Evolutionary conservation across 257 asterid genomes (phyloP), one percentile per base, ranked within the genome.

Genomic region (Plantago major): DNA sequence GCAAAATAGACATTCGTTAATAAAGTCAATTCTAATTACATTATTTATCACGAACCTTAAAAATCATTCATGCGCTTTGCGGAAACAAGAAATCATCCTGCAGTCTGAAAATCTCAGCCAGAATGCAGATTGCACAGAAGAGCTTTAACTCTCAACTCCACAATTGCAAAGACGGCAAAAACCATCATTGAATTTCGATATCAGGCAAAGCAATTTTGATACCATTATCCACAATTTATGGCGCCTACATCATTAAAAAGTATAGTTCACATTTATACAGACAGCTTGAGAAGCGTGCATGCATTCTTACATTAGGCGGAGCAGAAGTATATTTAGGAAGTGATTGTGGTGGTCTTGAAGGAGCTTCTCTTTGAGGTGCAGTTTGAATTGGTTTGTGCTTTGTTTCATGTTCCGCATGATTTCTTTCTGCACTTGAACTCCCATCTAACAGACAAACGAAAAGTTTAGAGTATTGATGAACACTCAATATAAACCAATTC

Each of bases 371-470:
- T 46, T 84, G 78, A 60, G 75, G 65, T 47, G 79, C 67, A 38
- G 88, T 69, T 49, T 66, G 85, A 58, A 77, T 68, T n/a, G 84
- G 80, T 72, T 73, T 93, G 5, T 87, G 68, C 82, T 82, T 93
- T 46, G 77, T 59, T 58, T 83, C 95, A 51, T 77, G 70, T 60
- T 86, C 97, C 6, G 62, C 69, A 70, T 81, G 64, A 65, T 76
- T 79, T 83, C 77, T 81, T 64, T 93, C 99, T 7, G 86, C 77
- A 65, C 96, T 79, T 26, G 83, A 87, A 71, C 79, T 82, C 77
- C 96, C 94, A 76, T 76, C 99, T 93, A 71, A 4, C 64, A 53
- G 51, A 30, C 42, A 53, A 68, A 67, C 2, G 57, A 60, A 12
- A 30, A 54, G 47, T 64, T 3, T 22, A 46, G 18, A 6, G 16